A percentile compares a stretch with the other conserved stretches of the same genome.
These are phyloP conservation scores for Pseudonitzschia multistriata DNA, from an alignment of 108 stramenopile species.

Conservation along the genomic window DNA sequence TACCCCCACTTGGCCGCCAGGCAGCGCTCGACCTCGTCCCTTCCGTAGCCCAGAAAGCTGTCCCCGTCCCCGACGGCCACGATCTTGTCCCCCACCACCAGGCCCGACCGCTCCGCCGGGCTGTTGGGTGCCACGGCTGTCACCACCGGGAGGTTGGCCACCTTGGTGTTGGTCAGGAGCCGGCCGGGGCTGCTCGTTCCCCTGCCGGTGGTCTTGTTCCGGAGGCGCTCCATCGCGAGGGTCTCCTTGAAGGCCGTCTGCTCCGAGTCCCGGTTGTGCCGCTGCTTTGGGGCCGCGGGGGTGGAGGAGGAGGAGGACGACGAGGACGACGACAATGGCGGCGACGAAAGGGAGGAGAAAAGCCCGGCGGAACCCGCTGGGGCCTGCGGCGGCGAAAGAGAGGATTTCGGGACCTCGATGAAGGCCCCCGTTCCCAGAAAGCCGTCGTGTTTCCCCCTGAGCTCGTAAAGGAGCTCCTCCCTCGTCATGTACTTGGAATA, in stretches of 20 bases:
- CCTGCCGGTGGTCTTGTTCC: not conserved
- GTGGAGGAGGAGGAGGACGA: not conserved
- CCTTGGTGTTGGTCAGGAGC: slow-evolving; percentile 29
- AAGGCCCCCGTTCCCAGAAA: slow-evolving; percentile 73
- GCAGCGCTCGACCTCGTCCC: slow-evolving; percentile 32
- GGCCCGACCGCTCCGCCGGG: slow-evolving; percentile 77
- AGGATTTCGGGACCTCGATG: slow-evolving; percentile 36
- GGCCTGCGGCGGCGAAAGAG: not conserved
- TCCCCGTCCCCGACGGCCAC: slow-evolving; percentile 56
- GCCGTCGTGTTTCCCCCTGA: slow-evolving; percentile 43
- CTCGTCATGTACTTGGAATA: slow-evolving; percentile 76
- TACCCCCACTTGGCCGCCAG: slow-evolving; percentile 29
- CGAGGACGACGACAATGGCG: not conserved
- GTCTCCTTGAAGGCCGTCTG: not conserved
- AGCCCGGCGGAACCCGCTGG: not conserved
- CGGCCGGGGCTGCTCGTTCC: not conserved
- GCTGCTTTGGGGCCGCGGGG: not conserved
- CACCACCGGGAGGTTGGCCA: slow-evolving; percentile 62
- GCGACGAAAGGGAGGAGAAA: not conserved
- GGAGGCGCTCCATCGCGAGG: not conserved
- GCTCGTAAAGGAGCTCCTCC: slow-evolving; percentile 64
- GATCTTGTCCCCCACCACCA: slow-evolving; percentile 85
- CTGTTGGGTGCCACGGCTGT: slow-evolving; percentile 77
- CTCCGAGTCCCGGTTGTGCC: not conserved
- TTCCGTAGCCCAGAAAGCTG: slow-evolving; percentile 54